Conservation (phyloP, 2,329 filamentous ascomycete genomes). For the Helminthosporium solani region DNA sequence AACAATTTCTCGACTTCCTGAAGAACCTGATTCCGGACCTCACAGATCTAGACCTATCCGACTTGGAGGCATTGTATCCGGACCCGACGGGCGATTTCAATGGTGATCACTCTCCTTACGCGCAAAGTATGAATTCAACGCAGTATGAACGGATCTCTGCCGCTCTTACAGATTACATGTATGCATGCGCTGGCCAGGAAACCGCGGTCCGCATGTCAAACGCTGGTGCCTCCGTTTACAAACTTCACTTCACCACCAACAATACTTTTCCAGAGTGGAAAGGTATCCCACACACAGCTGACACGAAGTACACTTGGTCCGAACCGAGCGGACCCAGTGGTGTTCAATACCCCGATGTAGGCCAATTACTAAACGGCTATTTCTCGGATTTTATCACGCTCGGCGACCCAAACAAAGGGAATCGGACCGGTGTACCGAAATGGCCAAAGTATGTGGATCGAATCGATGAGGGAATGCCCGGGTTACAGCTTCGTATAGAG, state of each 20-base stretch:
- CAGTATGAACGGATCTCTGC: slow-evolving; percentile 49
- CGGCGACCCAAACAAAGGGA: slow-evolving; percentile 41
- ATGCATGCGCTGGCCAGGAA: slow-evolving; percentile 49
- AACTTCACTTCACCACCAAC: slow-evolving; percentile 21
- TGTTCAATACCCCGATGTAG: slow-evolving; percentile 42
- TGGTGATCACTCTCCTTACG: slow-evolving; percentile 29
- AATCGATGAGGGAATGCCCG: slow-evolving; percentile 9
- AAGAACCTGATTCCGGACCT: slow-evolving; percentile 25
- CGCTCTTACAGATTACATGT: slow-evolving; percentile 47
- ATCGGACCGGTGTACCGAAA: slow-evolving; percentile 22
- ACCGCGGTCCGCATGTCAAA: slow-evolving; percentile 44
- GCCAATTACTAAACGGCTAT: slow-evolving; percentile 40
- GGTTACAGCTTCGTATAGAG: slow-evolving; percentile 25
- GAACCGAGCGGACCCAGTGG: slow-evolving; percentile 51
- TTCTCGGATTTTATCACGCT: slow-evolving; percentile 46
- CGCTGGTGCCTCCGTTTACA: slow-evolving; percentile 33
- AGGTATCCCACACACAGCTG: slow-evolving; percentile 25
- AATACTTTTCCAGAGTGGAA: slow-evolving; percentile 24
- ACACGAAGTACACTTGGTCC: slow-evolving; percentile 47
- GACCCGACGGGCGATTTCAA: slow-evolving; percentile 19
- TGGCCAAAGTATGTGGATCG: slow-evolving; percentile 44
- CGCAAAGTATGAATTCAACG: slow-evolving; percentile 45
- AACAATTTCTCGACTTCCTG: slow-evolving; percentile 35
- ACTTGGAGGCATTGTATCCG: slow-evolving; percentile 27
- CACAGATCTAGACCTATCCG: slow-evolving; percentile 14